These are phyloP conservation scores for Crithidia expoeki DNA, from an alignment of 208 protist species.

Conservation along the genomic window DNA sequence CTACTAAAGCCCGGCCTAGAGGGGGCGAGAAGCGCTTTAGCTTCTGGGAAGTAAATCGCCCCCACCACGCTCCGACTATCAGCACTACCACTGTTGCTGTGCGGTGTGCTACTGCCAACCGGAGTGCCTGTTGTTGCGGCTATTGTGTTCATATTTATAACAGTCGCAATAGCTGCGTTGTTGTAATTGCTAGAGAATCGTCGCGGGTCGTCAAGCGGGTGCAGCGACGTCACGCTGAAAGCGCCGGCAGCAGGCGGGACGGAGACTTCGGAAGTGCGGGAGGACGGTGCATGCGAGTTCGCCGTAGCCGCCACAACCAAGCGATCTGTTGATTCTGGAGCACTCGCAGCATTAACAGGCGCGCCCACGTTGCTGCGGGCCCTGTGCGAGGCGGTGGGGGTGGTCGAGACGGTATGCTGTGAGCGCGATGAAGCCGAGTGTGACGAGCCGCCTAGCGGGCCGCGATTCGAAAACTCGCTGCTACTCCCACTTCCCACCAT, in stretches of 20 bases:
- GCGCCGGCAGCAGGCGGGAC: background rate
- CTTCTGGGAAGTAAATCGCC: background rate
- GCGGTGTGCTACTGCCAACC: background rate
- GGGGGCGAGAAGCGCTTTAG: background rate
- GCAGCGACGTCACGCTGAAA: background rate
- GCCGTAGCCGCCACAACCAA: background rate
- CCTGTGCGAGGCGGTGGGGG: background rate
- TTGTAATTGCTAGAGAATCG: background rate
- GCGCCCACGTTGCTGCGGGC: background rate
- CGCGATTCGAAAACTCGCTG: background rate
- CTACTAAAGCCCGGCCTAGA: background rate
- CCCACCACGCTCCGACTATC: background rate
- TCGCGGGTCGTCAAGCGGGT: background rate
- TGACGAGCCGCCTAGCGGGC: conserved; percentile 8
- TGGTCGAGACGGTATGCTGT: conserved; percentile 16
- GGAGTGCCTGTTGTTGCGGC: too few relatives aligned
- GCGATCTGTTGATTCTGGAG: background rate
- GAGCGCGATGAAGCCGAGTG: conserved; percentile 10
- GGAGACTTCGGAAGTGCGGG: background rate
- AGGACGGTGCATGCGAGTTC: background rate
- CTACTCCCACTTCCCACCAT: background rate
- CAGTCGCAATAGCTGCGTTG: too few relatives aligned
- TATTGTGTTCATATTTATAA: too few relatives aligned
- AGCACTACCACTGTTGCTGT: background rate
- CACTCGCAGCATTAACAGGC: too few relatives aligned